Conservation (phyloP, 345 rosid genomes). For the Salix arbutifolia region DNA sequence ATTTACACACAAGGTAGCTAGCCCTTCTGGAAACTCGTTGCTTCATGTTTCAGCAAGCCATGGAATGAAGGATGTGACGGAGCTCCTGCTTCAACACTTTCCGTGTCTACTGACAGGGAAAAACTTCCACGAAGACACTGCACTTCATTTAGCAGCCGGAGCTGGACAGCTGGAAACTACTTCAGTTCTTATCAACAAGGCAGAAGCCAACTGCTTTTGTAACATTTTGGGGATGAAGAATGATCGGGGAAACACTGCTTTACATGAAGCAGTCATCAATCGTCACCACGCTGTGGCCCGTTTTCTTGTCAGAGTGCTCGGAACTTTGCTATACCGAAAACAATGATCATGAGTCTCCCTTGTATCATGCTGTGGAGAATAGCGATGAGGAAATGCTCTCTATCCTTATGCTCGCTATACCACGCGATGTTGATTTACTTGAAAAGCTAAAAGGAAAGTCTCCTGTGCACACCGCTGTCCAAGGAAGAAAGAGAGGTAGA, state of each 20-base stretch:
- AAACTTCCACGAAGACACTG: not conserved
- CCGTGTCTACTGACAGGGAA: not conserved
- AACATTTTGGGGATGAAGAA: not conserved
- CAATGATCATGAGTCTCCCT: not conserved
- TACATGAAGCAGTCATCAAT: constrained; percentile 4
- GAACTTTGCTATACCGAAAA: not conserved
- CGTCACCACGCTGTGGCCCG: not conserved
- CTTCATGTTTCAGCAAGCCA: not conserved
- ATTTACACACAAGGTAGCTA: not conserved
- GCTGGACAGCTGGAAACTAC: not conserved
- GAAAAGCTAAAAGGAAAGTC: not conserved
- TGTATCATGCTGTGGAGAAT: not conserved
- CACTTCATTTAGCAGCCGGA: not conserved
- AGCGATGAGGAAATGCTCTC: not conserved
- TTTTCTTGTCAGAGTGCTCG: not conserved
- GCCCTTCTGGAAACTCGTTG: constrained; percentile 5
- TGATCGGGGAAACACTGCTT: not conserved
- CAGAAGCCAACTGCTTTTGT: too few relatives aligned
- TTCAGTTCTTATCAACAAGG: not conserved
- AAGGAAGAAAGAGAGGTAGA: not conserved
- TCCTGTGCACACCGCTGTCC: not conserved
- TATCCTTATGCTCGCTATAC: not conserved
- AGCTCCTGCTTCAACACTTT: not conserved
- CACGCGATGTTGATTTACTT: too few relatives aligned
- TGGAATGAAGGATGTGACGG: not conserved